Percentiles rank a stretch among this genome's conserved stretches.
These are phyloP conservation scores for Coccomyxa sp. DNA, from an alignment of 139 green algal genomes.

Conservation along the genomic window DNA sequence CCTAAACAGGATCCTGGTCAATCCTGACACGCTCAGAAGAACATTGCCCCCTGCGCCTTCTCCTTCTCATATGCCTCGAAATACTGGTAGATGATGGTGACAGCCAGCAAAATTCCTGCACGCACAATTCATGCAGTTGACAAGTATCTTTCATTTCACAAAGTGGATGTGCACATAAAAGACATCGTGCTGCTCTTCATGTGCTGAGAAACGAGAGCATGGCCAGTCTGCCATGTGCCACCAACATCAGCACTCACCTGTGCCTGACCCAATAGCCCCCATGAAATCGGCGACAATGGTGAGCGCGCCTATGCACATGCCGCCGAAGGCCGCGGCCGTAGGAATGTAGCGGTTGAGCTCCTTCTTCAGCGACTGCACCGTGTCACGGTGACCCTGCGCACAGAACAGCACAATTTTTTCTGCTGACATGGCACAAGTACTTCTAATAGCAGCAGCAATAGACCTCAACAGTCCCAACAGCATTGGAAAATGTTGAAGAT, in stretches of 20 bases:
- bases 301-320: conserved; percentile 99
- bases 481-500: background rate
- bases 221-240: too few species aligned
- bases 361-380: conserved; percentile 80
- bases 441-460: background rate
- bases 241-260: background rate
- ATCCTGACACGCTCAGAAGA: background rate
- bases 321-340: conserved; percentile 93
- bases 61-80: conserved; percentile 89
- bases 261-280: conserved; percentile 61
- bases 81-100: conserved; percentile 99
- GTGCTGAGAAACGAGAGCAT: too few species aligned
- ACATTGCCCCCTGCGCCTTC: conserved; percentile 37
- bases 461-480: background rate
- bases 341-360: conserved; percentile 97
- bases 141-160: background rate
- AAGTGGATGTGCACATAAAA: background rate
- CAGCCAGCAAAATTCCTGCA: conserved; percentile 96
- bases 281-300: conserved; percentile 99
- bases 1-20: too few species aligned
- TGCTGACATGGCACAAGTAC: background rate
- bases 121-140: background rate
- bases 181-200: too few species aligned
- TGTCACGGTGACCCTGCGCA: conserved; percentile 60
- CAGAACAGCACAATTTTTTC: too few species aligned